phyloP scores from a whole-genome alignment of 31 red algal genomes.

The Porphyra umbilicalis region DNA sequence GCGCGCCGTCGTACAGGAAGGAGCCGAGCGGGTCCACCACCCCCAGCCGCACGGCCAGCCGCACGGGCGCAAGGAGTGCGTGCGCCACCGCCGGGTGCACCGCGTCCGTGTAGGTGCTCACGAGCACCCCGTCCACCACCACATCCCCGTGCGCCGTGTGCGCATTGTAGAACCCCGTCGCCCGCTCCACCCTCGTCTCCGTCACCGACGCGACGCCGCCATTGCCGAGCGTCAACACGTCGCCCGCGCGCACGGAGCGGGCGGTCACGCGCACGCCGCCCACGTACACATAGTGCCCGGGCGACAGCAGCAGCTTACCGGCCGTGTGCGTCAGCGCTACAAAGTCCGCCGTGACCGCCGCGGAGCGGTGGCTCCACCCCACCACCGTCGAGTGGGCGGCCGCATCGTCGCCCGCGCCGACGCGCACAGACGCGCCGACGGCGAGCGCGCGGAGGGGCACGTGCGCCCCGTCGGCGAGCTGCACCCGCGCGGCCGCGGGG shows the following conservation, averaged over 20 bases:
- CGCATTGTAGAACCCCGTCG: conserved; percentile 39
- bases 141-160: conserved; percentile 61
- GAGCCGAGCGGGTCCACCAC: conserved; percentile 1
- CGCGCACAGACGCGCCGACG: conserved; percentile 33
- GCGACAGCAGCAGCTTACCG: conserved; percentile 16
- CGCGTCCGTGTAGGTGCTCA: conserved; percentile 52
- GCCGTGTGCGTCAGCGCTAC: conserved; percentile 12
- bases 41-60: conserved; percentile 7
- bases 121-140: conserved; percentile 43
- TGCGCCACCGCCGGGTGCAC: conserved; percentile 23
- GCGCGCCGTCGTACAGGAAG: not conserved
- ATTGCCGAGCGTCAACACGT: conserved; percentile 27
- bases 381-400: conserved; percentile 31
- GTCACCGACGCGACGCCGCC: conserved; percentile 11
- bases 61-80: conserved; percentile 27
- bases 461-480: conserved; percentile 13
- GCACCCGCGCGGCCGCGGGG: conserved; percentile 26
- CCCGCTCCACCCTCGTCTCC: conserved; percentile 5
- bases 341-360: conserved; percentile 10
- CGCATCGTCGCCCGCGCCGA: conserved; percentile 1
- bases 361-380: conserved; percentile 30
- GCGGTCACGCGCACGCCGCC: conserved; percentile 20
- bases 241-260: conserved; percentile 23
- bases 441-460: conserved; percentile 15
- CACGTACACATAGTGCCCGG: conserved; percentile 52